Conservation (phyloP, 2,329 filamentous ascomycete species). For the Falciphora oryzae region DNA sequence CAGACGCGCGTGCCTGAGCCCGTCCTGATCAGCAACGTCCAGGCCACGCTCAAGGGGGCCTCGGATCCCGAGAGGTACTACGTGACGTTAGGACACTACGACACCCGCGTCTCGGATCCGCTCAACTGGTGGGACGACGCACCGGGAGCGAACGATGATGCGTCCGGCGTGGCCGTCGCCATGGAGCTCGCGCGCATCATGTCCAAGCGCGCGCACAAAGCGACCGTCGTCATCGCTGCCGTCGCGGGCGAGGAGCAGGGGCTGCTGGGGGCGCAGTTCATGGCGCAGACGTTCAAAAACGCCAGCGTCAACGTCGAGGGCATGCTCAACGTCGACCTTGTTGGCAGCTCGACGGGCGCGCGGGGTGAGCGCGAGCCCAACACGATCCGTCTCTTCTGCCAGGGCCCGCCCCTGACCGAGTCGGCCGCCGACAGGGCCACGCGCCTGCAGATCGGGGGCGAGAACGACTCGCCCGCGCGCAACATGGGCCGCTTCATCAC, state of each 20-base stretch:
- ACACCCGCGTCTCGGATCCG: conserved; percentile 43
- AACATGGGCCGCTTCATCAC: conserved; percentile 48
- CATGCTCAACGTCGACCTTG: conserved; percentile 53
- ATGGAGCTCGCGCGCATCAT: conserved; percentile 50
- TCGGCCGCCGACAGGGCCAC: conserved; percentile 9
- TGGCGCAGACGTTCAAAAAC: conserved; percentile 47
- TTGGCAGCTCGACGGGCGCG: conserved; percentile 33
- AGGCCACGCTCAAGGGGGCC: conserved; percentile 44
- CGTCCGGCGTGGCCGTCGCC: conserved; percentile 37
- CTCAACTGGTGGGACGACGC: conserved; percentile 46
- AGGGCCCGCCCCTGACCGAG: conserved; percentile 13
- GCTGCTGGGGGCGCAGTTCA: conserved; percentile 44
- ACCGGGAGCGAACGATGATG: conserved; percentile 54
- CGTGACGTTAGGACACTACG: conserved; percentile 51
- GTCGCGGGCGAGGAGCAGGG: conserved; percentile 54
- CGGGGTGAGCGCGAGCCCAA: conserved; percentile 38
- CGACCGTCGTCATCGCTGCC: conserved; percentile 50
- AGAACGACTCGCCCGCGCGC: conserved; percentile 39
- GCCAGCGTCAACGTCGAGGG: conserved; percentile 47
- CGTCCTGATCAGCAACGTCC: conserved; percentile 47
- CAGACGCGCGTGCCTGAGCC: conserved; percentile 42
- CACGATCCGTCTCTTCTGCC: conserved; percentile 46
- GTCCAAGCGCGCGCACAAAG: conserved; percentile 36
- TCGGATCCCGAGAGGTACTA: conserved; percentile 42
- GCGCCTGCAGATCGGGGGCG: conserved; percentile 34